Percentiles rank a stretch among this genome's conserved stretches.
These are phyloP conservation scores for Rhododendron vialii DNA, from an alignment of 148 eudicot species.

Conservation along the genomic window DNA sequence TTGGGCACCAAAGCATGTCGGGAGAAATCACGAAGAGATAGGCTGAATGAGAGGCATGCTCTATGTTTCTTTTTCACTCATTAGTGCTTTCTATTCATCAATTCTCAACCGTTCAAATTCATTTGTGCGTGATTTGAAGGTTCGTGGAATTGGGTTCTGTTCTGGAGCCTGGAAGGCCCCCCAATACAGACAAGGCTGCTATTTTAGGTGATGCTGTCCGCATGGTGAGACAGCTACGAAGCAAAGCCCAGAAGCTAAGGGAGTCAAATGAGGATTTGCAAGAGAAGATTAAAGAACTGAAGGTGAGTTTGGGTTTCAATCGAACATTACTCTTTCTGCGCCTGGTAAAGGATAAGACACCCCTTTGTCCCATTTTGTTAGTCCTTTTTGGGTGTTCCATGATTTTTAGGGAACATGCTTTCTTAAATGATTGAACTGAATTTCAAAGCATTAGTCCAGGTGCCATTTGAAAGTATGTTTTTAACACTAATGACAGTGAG, in stretches of 20 bases:
- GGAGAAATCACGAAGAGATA: constrained; percentile 46
- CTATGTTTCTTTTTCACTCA: neutral
- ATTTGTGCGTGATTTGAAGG: constrained; percentile 21
- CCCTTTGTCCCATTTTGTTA: neutral
- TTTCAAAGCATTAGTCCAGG: neutral
- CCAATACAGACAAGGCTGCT: constrained; percentile 57
- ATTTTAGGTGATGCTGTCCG: constrained; percentile 53
- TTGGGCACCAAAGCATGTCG: constrained; percentile 45
- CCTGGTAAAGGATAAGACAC: neutral
- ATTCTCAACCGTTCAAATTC: neutral
- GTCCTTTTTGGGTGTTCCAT: neutral
- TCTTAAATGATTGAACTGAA: neutral
- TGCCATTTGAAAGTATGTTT: neutral
- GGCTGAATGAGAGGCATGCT: constrained; percentile 37
- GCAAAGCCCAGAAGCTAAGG: constrained; percentile 49
- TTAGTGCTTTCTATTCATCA: neutral
- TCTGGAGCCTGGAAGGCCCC: constrained; percentile 56
- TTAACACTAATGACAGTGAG: neutral
- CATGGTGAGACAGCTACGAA: constrained; percentile 43
- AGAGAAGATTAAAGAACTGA: constrained; percentile 50
- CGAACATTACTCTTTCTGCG: neutral
- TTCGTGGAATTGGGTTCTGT: constrained; percentile 48
- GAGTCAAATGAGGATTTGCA: constrained; percentile 34
- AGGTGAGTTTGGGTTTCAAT: constrained; percentile 26
- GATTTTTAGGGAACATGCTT: neutral